Percentiles rank a stretch among this genome's conserved stretches.
Conservation (phyloP, 257 asterid genomes). For the Haberlea rhodopensis region DNA sequence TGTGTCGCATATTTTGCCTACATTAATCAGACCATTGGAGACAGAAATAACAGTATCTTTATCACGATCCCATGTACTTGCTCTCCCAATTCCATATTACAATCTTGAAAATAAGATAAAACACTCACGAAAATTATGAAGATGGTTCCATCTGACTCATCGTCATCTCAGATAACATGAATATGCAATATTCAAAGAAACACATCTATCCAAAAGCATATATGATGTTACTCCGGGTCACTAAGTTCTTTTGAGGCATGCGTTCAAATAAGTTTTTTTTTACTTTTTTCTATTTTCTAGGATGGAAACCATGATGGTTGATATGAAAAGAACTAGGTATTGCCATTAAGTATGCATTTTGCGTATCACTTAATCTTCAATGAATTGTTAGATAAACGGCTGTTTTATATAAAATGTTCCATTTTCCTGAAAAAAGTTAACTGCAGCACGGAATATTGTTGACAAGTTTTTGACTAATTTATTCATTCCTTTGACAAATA, state of each 20-base stretch:
- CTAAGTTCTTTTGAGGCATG: constrained; percentile 67
- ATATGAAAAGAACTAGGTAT: too few relatives aligned
- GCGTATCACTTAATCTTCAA: too few relatives aligned
- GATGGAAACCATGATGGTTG: too few relatives aligned
- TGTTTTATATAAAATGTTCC: too few relatives aligned
- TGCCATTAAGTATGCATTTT: too few relatives aligned
- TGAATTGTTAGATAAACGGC: too few relatives aligned
- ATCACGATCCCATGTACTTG: constrained; percentile 56
- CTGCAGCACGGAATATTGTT: too few relatives aligned
- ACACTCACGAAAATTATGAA: constrained; percentile 50
- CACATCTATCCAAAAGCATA: constrained; percentile 55
- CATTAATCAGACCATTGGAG: constrained; percentile 53
- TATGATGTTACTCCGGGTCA: constrained; percentile 63
- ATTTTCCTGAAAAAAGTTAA: too few relatives aligned
- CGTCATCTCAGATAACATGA: constrained; percentile 48
- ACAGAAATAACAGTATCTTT: constrained; percentile 43
- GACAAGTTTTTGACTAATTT: too few relatives aligned
- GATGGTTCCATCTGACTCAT: constrained; percentile 40
- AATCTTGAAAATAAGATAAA: constrained; percentile 42
- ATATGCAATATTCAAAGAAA: constrained; percentile 38
- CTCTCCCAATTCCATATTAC: constrained; percentile 42
- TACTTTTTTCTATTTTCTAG: too few relatives aligned
- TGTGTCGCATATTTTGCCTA: constrained; percentile 41
- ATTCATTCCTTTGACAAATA: too few relatives aligned
- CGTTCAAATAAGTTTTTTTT: constrained; percentile 55